Evolutionary conservation across 164 flowering plant genomes (phyloP).

Genomic region (Piper longum): DNA sequence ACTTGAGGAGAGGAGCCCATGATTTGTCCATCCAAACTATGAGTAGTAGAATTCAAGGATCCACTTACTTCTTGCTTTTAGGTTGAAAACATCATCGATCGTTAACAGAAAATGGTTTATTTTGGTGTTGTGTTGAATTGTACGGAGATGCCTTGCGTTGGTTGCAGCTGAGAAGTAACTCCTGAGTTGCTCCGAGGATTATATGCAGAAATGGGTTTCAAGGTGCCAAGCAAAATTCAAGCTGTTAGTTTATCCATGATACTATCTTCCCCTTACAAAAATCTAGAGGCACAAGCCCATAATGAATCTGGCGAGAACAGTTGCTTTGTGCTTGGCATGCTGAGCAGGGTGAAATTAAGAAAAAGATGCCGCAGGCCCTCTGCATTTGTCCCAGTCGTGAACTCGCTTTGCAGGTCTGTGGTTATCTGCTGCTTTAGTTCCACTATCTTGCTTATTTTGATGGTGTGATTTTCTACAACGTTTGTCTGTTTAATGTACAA

Average conservation of each 20-base stretch:
- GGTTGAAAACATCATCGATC: background rate
- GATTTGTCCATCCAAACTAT: conserved; percentile 51
- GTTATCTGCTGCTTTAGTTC: background rate
- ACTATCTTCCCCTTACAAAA: conserved; percentile 61
- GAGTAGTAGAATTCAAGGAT: conserved; percentile 1
- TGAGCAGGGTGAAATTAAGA: conserved; percentile 72
- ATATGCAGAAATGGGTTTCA: conserved; percentile 76
- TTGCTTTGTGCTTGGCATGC: conserved; percentile 92
- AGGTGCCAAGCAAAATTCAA: conserved; percentile 83
- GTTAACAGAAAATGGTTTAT: background rate
- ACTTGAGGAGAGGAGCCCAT: conserved; percentile 58
- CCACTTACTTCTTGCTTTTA: background rate
- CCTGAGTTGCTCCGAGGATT: conserved; percentile 61
- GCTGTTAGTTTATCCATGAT: conserved; percentile 89
- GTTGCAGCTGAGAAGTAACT: conserved; percentile 56
- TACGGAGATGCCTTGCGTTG: background rate
- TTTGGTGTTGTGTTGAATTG: background rate
- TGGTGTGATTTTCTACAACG: background rate
- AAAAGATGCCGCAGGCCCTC: conserved; percentile 67
- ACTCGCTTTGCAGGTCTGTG: conserved; percentile 61
- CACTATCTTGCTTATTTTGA: background rate
- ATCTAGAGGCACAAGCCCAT: conserved; percentile 90
- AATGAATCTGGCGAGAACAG: conserved; percentile 97
- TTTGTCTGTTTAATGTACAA: background rate
- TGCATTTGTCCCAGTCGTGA: conserved; percentile 95